A percentile compares a stretch with the other conserved stretches of the same genome.
Conservation (phyloP, 2,329 filamentous ascomycete species). For the Botrytis paeoniae region DNA sequence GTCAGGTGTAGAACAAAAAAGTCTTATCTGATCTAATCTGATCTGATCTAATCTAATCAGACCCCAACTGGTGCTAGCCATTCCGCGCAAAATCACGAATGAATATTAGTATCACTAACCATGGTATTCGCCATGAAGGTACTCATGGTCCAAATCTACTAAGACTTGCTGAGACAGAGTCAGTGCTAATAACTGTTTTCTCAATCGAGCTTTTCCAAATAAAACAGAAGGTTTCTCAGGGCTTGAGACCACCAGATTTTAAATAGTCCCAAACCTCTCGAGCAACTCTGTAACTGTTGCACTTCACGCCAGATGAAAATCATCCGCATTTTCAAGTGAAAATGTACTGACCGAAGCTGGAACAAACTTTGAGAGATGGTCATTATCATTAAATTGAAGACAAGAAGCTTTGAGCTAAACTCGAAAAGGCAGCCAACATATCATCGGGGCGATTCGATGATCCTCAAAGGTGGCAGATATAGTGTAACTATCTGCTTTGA, state of each 20-base stretch:
- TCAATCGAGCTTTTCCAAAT: too few relatives aligned
- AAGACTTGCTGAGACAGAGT: too few relatives aligned
- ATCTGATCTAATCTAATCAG: background rate
- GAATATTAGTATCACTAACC: too few relatives aligned
- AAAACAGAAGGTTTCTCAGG: too few relatives aligned
- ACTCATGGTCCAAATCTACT: too few relatives aligned
- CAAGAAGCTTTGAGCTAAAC: background rate
- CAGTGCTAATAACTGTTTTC: too few relatives aligned
- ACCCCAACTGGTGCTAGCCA: background rate
- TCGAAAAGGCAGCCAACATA: background rate
- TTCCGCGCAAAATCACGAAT: too few relatives aligned
- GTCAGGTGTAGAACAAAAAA: background rate
- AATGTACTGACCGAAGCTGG: background rate
- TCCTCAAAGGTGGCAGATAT: too few relatives aligned
- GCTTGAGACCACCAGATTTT: too few relatives aligned
- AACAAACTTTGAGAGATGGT: background rate
- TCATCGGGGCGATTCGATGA: background rate
- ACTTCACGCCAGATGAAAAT: background rate
- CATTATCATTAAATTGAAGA: background rate
- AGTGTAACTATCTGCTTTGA: too few relatives aligned
- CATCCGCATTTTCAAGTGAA: background rate
- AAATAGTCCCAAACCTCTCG: background rate
- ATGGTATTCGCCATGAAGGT: too few relatives aligned
- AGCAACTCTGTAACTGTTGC: background rate
- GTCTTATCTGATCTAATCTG: background rate